Conservation (phyloP, 1,284 basidiomycete genomes). For the Ustilago cynodontis region DNA sequence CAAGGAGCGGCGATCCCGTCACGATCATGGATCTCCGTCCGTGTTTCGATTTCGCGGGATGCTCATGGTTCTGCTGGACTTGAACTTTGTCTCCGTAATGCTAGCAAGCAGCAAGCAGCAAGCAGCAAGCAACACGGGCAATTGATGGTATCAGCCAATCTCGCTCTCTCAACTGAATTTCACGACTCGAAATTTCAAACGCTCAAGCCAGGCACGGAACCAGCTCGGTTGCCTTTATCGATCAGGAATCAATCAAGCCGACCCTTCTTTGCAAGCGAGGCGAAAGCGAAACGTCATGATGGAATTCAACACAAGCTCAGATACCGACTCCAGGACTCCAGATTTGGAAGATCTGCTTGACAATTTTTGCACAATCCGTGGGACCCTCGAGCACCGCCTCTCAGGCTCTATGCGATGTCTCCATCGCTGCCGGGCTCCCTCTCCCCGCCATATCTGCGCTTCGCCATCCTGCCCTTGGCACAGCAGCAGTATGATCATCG, state of each 20-base stretch:
- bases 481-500: too few species aligned
- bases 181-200: neutral
- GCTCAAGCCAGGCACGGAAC: constrained; percentile 2
- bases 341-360: constrained; percentile 4
- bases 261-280: neutral
- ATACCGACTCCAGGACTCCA: neutral
- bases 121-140: too few species aligned
- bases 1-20: too few species aligned
- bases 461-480: too few species aligned
- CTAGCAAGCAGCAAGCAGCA: neutral
- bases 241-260: constrained; percentile 7
- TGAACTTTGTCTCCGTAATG: neutral
- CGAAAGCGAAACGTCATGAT: neutral
- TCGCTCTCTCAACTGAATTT: too few species aligned
- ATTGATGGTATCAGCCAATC: too few species aligned
- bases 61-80: neutral
- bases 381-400: too few species aligned
- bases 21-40: neutral
- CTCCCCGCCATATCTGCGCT: too few species aligned
- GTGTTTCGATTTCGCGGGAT: neutral
- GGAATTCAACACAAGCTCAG: neutral
- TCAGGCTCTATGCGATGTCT: too few species aligned
- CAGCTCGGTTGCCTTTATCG: constrained; percentile 7
- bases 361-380: neutral
- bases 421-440: too few species aligned